Evolutionary conservation across 108 stramenopile species (phyloP).

Genomic region (Parmales sp.): DNA sequence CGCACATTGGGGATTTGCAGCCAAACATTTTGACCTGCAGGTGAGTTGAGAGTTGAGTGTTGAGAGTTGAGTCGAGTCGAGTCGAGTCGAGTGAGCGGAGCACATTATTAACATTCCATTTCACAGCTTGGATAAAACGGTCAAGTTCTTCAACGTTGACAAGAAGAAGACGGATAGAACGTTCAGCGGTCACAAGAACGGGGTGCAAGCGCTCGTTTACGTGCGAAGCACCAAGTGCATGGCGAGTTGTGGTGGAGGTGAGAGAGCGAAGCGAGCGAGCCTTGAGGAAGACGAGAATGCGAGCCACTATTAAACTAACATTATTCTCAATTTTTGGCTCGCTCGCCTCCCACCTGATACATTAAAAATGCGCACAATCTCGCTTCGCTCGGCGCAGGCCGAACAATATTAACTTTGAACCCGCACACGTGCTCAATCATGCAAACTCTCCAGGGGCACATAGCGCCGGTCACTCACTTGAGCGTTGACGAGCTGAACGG

Average conservation of each 20-base stretch:
- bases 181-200: conserved; percentile 19
- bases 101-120: too few species aligned
- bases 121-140: conserved; percentile 19
- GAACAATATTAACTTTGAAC: conserved; percentile 16
- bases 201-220: conserved; percentile 27
- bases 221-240: conserved; percentile 12
- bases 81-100: too few species aligned
- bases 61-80: too few species aligned
- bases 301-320: too few species aligned
- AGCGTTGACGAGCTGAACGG: conserved; percentile 8
- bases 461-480: not conserved
- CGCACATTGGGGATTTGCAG: not conserved
- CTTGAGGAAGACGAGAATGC: too few species aligned
- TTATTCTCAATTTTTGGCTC: too few species aligned
- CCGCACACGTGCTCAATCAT: conserved; percentile 15
- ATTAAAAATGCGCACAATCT: too few species aligned
- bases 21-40: conserved; percentile 17
- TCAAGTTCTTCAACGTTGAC: conserved; percentile 25
- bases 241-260: conserved; percentile 12
- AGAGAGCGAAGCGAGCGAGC: too few species aligned
- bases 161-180: conserved; percentile 17
- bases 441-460: conserved; percentile 11
- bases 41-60: too few species aligned
- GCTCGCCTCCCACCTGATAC: too few species aligned
- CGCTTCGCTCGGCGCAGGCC: too few species aligned